phyloP scores from a whole-genome alignment of 208 protist genomes.

The Trichomonas gallinae region DNA sequence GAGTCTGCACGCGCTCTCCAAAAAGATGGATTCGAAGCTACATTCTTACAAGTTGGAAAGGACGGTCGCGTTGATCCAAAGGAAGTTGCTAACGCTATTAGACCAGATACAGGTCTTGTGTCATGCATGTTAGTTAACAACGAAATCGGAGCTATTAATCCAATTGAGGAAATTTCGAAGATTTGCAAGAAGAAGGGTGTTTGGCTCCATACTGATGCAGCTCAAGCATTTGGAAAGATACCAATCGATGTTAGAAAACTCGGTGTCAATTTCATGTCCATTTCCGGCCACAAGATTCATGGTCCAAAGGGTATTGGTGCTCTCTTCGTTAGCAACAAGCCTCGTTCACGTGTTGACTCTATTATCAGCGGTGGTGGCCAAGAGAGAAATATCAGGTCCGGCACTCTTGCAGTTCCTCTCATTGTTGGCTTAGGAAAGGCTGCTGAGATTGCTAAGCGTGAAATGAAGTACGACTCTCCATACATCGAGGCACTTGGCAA shows the following conservation, averaged over 20 bases:
- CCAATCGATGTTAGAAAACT: neutral
- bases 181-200: neutral
- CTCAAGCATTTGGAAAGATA: neutral
- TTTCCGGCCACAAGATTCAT: neutral
- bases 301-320: neutral
- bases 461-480: slow-evolving; percentile 61
- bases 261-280: neutral
- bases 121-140: neutral
- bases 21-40: neutral
- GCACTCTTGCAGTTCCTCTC: neutral
- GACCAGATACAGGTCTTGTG: neutral
- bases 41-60: neutral
- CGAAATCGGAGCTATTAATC: neutral
- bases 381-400: neutral
- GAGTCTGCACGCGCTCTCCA: neutral
- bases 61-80: neutral
- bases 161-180: neutral
- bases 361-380: neutral
- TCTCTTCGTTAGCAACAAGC: neutral
- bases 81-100: neutral
- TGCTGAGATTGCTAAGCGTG: neutral
- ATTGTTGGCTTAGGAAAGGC: neutral
- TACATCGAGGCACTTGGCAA: slow-evolving; percentile 56
- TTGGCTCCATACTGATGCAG: neutral
- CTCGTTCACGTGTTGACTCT: neutral